These are phyloP conservation scores for Escallonia rubra DNA, from an alignment of 129 eudicot genomes.

Conservation along the genomic window DNA sequence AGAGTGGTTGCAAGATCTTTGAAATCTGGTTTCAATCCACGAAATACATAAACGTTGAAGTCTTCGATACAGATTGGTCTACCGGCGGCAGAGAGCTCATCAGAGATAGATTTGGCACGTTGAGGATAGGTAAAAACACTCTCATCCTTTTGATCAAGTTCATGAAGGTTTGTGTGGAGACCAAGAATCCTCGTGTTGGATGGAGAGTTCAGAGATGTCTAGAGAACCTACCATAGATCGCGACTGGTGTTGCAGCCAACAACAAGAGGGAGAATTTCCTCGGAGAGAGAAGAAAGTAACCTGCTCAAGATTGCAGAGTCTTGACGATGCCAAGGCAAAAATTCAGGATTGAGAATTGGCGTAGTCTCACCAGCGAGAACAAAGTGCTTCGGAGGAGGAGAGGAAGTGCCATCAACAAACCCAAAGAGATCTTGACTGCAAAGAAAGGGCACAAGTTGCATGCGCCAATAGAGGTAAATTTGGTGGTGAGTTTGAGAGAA, in stretches of 20 bases:
- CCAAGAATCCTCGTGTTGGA: not conserved
- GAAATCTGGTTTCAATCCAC: not conserved
- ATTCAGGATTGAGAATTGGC: not conserved
- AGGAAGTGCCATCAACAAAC: not conserved
- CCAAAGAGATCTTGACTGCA: not conserved
- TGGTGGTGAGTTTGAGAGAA: too few relatives aligned
- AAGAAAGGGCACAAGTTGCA: not conserved
- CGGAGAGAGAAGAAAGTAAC: not conserved
- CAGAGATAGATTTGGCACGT: not conserved
- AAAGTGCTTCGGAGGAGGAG: not conserved
- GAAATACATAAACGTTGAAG: not conserved
- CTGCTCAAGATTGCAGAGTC: not conserved
- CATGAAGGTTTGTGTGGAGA: not conserved
- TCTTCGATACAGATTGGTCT: not conserved
- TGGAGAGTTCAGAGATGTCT: not conserved
- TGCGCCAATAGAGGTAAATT: too few relatives aligned
- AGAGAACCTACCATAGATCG: not conserved
- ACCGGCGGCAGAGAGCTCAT: not conserved
- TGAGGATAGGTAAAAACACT: not conserved
- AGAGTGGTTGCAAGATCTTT: not conserved
- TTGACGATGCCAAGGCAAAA: not conserved
- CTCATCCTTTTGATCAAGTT: not conserved
- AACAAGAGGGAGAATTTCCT: not conserved
- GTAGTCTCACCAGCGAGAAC: not conserved
- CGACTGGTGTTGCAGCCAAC: not conserved